phyloP scores from a whole-genome alignment of 352 stramenopile species.

The Pythium angustatum region DNA sequence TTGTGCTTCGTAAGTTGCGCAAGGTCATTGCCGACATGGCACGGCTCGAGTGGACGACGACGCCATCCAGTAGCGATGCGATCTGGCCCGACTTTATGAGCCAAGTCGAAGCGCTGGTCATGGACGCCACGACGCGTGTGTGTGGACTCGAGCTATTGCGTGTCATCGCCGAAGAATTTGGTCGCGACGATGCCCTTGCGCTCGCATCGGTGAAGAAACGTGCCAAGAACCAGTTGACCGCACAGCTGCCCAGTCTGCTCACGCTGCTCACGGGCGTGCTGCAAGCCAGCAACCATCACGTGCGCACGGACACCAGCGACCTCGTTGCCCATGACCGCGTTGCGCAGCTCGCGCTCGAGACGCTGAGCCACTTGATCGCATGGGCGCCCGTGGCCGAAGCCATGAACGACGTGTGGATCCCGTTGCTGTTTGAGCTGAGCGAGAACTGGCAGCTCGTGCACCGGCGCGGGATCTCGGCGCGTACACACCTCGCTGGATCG shows the following conservation, averaged over 20 bases:
- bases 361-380: conserved; percentile 50
- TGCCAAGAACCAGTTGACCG: conserved; percentile 41
- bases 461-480: conserved; percentile 5
- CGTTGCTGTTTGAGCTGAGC: conserved; percentile 59
- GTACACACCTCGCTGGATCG: conserved; percentile 39
- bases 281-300: conserved; percentile 40
- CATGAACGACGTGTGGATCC: conserved; percentile 58
- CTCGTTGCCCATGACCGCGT: conserved; percentile 43
- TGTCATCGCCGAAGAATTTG: conserved; percentile 73
- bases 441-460: conserved; percentile 32
- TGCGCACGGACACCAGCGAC: conserved; percentile 27
- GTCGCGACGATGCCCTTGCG: conserved; percentile 59
- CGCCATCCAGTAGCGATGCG: conserved; percentile 8
- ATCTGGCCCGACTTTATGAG: conserved; percentile 65
- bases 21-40: conserved; percentile 78
- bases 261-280: conserved; percentile 52
- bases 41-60: conserved; percentile 47
- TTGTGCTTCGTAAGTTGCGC: conserved; percentile 66
- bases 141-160: conserved; percentile 57
- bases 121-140: conserved; percentile 41
- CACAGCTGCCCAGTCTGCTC: conserved; percentile 52
- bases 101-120: conserved; percentile 59
- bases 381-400: conserved; percentile 61
- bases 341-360: conserved; percentile 51
- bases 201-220: conserved; percentile 49